These are phyloP conservation scores for Letharia lupina DNA, from an alignment of 495 filamentous ascomycete species.

Conservation along the genomic window DNA sequence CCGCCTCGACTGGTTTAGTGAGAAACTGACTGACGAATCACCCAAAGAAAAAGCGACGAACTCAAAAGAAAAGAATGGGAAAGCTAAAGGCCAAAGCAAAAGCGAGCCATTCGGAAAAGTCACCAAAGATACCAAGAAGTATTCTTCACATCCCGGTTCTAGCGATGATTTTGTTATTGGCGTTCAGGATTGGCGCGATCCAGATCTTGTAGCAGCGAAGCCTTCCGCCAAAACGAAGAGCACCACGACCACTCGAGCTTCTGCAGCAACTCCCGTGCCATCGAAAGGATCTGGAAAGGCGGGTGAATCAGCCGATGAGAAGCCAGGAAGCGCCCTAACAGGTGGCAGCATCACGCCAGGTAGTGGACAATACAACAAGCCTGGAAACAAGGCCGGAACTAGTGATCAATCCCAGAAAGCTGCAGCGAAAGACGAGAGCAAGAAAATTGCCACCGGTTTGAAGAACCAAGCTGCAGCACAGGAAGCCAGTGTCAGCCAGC, in stretches of 20 bases:
- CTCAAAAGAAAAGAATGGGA: constrained; percentile 19
- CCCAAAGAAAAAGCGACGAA: constrained; percentile 27
- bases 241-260: constrained; percentile 23
- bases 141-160: constrained; percentile 25
- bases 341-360: constrained; percentile 69
- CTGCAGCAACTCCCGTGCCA: constrained; percentile 16
- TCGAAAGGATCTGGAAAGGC: constrained; percentile 10
- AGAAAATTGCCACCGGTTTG: constrained; percentile 1
- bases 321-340: constrained; percentile 35
- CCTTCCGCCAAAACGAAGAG: constrained; percentile 25
- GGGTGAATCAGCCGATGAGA: constrained; percentile 18
- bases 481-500: not conserved
- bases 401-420: constrained; percentile 14
- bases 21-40: constrained; percentile 56
- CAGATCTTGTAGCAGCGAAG: constrained; percentile 54
- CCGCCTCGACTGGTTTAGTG: constrained; percentile 67
- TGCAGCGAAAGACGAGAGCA: constrained; percentile 7
- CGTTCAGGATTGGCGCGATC: constrained; percentile 87
- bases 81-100: constrained; percentile 17
- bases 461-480: constrained; percentile 6
- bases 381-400: constrained; percentile 25
- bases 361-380: constrained; percentile 61
- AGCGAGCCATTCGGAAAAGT: constrained; percentile 16
- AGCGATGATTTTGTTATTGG: constrained; percentile 81
- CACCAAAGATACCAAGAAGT: constrained; percentile 20